A percentile compares a stretch with the other conserved stretches of the same genome.
phyloP scores from a whole-genome alignment of 345 rosid species.

The Arabidopsis arenosa region DNA sequence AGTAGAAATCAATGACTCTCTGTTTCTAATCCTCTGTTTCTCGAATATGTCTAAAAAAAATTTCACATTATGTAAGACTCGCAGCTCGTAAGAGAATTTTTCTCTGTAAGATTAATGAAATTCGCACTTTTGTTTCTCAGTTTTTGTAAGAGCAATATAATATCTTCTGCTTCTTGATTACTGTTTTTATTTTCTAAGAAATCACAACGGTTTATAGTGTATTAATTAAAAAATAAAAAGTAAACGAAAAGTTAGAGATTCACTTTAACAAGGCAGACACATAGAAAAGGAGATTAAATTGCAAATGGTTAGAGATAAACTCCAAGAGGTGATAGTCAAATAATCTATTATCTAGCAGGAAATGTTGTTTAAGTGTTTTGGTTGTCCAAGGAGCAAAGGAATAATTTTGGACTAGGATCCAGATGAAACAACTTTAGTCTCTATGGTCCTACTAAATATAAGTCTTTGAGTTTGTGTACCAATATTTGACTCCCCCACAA shows the following conservation, averaged over 20 bases:
- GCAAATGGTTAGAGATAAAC: background rate
- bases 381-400: background rate
- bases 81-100: no score
- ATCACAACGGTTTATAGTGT: no score
- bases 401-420: background rate
- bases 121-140: background rate
- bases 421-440: background rate
- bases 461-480: background rate
- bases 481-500: background rate
- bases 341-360: background rate
- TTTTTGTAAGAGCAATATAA: background rate
- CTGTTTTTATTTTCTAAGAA: no score
- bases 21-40: conserved; percentile 8
- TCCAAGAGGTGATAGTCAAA: conserved; percentile 6
- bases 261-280: background rate
- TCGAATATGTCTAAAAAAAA: background rate
- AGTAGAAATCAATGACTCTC: background rate
- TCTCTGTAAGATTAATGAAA: no score
- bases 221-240: no score
- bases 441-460: background rate
- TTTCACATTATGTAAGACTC: background rate
- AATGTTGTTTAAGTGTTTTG: background rate
- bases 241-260: background rate
- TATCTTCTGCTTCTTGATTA: conserved; percentile 4
- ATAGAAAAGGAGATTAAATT: background rate